Evolutionary conservation across 2,329 filamentous ascomycete species (phyloP), one percentile per base, ranked within the genome.

Genomic region (Aspergillus ruber): DNA sequence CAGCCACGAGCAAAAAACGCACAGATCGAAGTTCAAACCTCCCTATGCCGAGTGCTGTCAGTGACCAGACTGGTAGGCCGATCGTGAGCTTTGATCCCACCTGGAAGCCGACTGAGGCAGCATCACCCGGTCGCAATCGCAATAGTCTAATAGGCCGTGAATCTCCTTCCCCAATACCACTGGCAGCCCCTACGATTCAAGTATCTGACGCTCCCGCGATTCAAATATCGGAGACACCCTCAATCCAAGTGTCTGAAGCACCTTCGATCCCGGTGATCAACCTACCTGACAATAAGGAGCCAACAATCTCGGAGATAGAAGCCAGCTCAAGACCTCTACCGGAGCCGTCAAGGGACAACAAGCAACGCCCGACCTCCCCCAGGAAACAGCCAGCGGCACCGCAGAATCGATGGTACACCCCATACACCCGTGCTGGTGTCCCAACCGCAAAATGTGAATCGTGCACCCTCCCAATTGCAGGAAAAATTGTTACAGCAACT

Each of bases 51-150:
- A 88, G 87, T 46, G 85, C 88, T 62, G 90, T 97, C 69, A 96
- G 90, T 73, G 86, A 96, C 73, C 86, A 80, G 63, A 86, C 87
- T 59, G 89, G 89, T 59, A 83, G 91, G 65, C 91, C 91, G 54
- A 97, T 97, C 76, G 91, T 97, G 77, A 97, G 91, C 79, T 97
- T 97, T 78, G 81, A 95, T 71, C 81, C 81, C 62, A 81, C 85
- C 65, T 95, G 88, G 74, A 86, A 84, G 70, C 74, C 79, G 72
- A 75, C 77, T 67, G 73, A 74, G 69, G 53, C 60, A 21, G 59
- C 67, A 49, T 39, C 36, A 39, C 52, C 61, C 7, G 61, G 60
- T 42, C 55, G 55, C 4, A 49, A 55, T 13, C 54, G 49, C 17
- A 47, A 55, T 27, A 48, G 32, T 51, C 20, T 44, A 20, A 47